A percentile compares a stretch with the other conserved stretches of the same genome.
These are phyloP conservation scores for Helotiales sp. DNA, from an alignment of 2,329 filamentous ascomycete genomes.

Conservation along the genomic window DNA sequence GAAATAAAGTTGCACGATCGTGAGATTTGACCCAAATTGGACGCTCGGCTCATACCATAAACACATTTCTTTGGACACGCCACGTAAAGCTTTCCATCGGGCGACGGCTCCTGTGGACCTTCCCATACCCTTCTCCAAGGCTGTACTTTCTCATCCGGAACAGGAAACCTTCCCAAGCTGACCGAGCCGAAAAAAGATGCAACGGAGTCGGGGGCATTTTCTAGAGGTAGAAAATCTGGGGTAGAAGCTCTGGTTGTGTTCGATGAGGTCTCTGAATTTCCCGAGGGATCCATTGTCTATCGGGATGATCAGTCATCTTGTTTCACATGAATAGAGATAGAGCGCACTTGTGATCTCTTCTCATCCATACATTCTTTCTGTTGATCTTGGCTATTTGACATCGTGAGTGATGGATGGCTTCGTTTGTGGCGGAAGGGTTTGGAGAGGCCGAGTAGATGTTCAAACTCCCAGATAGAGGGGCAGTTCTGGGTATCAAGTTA, in stretches of 20 bases:
- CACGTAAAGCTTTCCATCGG: constrained; percentile 10
- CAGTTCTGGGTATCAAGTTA: too few relatives aligned
- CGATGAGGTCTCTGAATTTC: neutral
- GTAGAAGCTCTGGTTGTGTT: neutral
- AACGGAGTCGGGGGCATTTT: neutral
- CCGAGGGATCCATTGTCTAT: neutral
- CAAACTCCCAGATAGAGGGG: too few relatives aligned
- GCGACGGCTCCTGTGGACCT: neutral
- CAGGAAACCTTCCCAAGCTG: neutral
- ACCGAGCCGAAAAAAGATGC: constrained; percentile 8
- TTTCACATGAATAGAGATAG: too few relatives aligned
- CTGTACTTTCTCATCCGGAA: neutral
- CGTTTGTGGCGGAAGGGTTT: too few relatives aligned
- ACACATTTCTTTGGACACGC: constrained; percentile 7
- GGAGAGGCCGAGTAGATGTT: too few relatives aligned
- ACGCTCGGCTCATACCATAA: constrained; percentile 17
- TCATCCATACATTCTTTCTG: too few relatives aligned
- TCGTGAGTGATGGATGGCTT: too few relatives aligned
- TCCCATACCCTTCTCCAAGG: constrained; percentile 1
- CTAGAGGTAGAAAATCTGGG: neutral
- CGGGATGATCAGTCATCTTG: neutral
- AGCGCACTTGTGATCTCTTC: too few relatives aligned
- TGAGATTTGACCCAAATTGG: too few relatives aligned
- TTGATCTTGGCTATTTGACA: too few relatives aligned
- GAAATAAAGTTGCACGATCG: too few relatives aligned